Conservation (phyloP, 768 basidiomycete genomes). For the Xerocomellus intermedius region DNA sequence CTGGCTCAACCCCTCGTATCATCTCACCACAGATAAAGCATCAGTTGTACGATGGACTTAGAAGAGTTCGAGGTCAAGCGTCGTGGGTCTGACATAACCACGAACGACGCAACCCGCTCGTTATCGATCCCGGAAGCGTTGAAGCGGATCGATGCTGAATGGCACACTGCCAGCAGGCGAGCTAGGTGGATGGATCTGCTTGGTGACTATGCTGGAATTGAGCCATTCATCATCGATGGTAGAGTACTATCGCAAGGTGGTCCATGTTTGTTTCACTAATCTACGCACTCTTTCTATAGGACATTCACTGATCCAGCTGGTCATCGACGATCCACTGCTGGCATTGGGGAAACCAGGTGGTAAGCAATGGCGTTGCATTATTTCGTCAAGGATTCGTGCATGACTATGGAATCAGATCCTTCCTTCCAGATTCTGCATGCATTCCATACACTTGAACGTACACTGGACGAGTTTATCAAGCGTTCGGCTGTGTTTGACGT, state of each 20-base stretch:
- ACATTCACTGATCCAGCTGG: slow-evolving; percentile 56
- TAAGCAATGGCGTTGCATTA: slow-evolving; percentile 20
- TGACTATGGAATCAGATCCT: slow-evolving; percentile 35
- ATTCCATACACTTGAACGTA: slow-evolving; percentile 49
- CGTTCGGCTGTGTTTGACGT: slow-evolving; percentile 59
- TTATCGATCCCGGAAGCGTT: slow-evolving; percentile 26
- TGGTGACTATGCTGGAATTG: slow-evolving; percentile 67
- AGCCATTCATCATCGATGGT: slow-evolving; percentile 68
- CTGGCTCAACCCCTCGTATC: not conserved
- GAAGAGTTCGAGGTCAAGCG: slow-evolving; percentile 36
- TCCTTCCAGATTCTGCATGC: slow-evolving; percentile 68
- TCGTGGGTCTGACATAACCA: not conserved
- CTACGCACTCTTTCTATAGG: slow-evolving; percentile 36
- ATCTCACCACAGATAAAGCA: not conserved
- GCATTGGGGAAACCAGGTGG: slow-evolving; percentile 50
- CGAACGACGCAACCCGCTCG: not conserved
- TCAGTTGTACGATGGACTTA: slow-evolving; percentile 33
- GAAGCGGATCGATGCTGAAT: slow-evolving; percentile 33
- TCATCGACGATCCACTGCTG: slow-evolving; percentile 61
- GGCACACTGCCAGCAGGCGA: slow-evolving; percentile 40
- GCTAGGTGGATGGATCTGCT: slow-evolving; percentile 68
- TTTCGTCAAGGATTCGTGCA: not conserved
- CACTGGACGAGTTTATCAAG: slow-evolving; percentile 46
- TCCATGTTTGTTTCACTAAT: not conserved
- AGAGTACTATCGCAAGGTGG: slow-evolving; percentile 5